Base-by-base conservation (phyloP, 2,329 filamentous ascomycete species). In the Epichloe sibirici region DNA sequence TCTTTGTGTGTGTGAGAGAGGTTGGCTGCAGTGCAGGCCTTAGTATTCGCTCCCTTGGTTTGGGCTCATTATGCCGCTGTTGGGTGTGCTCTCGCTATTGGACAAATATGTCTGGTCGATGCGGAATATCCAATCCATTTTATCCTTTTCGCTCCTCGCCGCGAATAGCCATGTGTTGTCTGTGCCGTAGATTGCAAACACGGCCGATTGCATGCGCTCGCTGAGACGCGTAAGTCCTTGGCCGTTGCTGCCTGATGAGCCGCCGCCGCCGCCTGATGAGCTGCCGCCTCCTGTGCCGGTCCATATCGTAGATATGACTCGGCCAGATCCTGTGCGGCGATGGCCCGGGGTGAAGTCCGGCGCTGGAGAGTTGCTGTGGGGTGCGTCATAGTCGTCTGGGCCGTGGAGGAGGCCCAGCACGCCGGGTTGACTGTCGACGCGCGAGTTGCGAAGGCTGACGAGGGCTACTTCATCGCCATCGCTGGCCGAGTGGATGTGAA, bases 111-210 rank as follows among this genome's bases (percentile, higher is more conserved):
- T 88, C 73, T 95, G 86, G 69, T 98, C 93, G 60, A 98, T 89
- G 63, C 86, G 85, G 68, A 94, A 79, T 60, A 98, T 95, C 93
- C 93, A 98, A 66, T 97, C 93, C 60, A 90, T 85, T 74, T 96
- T 95, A 68, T 96, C 90, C 48, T 84, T 79, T 71, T 96, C 91
- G 61, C 83, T 91, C 54, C 90, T 78, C 25, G 90, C 88, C 13
- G 90, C 88, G 67, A 98, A 97, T 42, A 98, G 75, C 79, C 90
- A 98, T 35, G 90, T 95, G 68, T 96, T 96, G 66, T 93, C 86
- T 55, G 86, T 88, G 43, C 88, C 91, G 65, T 97, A 98, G 49
- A 98, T 81, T 12, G 93, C 93, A 75, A 95, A 98, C 42, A 97
- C 87, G 58, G 86, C 85, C 4, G 82, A 77, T 61, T 81, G 78